Base-by-base conservation (phyloP, 257 asterid species). In the Ocimum tenuiflorum region DNA sequence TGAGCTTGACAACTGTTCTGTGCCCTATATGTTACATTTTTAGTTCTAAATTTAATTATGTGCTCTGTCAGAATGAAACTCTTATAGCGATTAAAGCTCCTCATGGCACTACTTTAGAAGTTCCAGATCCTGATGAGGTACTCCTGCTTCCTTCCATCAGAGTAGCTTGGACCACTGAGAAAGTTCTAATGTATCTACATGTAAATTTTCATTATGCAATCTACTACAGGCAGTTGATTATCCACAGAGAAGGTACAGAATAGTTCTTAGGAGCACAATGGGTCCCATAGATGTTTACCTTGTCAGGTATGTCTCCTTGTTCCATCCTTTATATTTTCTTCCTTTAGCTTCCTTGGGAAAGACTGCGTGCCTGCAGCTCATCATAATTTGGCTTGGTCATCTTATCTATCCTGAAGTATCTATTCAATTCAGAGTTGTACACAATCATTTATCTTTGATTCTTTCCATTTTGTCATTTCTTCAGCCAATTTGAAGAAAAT, bases 121-220 rank as follows among this genome's bases (percentile, higher is more conserved):
- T 89, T 67, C 96, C 94, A 29, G 95, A 87, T 67, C 99, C 97
- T 14, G 97, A 89, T 27, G 97, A 88, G 94, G 99, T 87, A 78
- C 73, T 38, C 45, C 24, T 57, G 38, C 64, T 69, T 63, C 38
- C 31, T 69, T 57, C 63, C 42, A 7, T 41, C 31, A 18, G 60
- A 27, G 11, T 42, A 65, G 35, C 58, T 62, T 48, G 41, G 66
- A 36, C 49, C 36, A 22, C 7, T 17, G 3, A 41, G 12, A 51
- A 41, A 13, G 56, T 27, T 27, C 31, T 4, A 42, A 59, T 63
- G 56, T 50, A 31, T 56, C 45, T 20, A 35, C 52, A 1, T 42
- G 18, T 65, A 15, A 56, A 11, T 9, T 68, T 3, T 15, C 59
- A 22, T 27, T 65, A 52, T 46, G 63, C 55, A 39, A 60, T 51